Evolutionary conservation across 1,284 basidiomycete genomes (phyloP), one percentile per base, ranked within the genome.

Genomic region (Termitomyces sp.): DNA sequence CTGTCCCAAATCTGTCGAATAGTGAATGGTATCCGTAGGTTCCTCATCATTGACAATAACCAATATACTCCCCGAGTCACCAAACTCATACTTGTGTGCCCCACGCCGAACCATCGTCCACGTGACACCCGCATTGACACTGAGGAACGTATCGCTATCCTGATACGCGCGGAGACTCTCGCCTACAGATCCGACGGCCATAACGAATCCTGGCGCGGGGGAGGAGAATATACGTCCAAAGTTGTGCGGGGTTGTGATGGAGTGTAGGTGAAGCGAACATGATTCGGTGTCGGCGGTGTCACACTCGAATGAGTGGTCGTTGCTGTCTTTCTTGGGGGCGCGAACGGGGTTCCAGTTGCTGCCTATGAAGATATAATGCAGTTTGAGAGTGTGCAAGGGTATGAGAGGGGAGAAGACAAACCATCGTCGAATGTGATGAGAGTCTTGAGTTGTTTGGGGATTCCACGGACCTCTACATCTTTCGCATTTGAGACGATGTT

Each of bases 31-130:
- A 59, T 91, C 82, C 1, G 85, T 87, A n/a, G 72, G 67, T 38
- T 90, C 86, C 62, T 97, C 94, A 63, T 99, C 94, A 60, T 94
- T 86, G 7, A 93, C 83, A 13, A 88, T 76, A 18, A 98, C 84
- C 31, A 98, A 71, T 31, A 98, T 78, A 58, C 87, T 88, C 0
- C 96, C 88, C 66, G 76, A 80, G 65, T 97, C 96, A 14, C 96
- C 96, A 68, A 98, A 96, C 68, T 97, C 94, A 66, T 97, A 97
- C 71, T 93, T 93, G 68, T 93, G 87, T 0, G 96, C 91, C 18
- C 88, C 86, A 53, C 73, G 75, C 38, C 76, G 76, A 8, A 89
- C 78, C 86, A 92, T 92, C 30, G 64, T 74, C 96, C 96, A 99
- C 0, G 81, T 83, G 6, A 93, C 62, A 2, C 96, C 96, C 0